Evolutionary conservation across 176 grass and related monocot genomes (phyloP), one percentile per base, ranked within the genome.

Genomic region (Oryza nivara): DNA sequence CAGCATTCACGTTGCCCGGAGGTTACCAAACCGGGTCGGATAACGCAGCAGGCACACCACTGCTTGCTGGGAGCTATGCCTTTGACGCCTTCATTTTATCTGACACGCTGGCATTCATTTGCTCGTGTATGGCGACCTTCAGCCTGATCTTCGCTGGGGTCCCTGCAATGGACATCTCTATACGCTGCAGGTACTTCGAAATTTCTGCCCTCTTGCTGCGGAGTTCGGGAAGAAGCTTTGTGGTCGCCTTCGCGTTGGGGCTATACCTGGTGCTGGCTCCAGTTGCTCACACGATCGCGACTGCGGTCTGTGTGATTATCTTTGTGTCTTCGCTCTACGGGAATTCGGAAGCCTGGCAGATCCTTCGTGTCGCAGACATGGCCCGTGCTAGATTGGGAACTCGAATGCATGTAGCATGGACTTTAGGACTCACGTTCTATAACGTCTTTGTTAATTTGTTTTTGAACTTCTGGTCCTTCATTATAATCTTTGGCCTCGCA

Each of bases 401-500:
- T 74, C 45, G 2, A 49, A 0, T 3, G 23, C 3, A n/a, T 73
- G 20, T 47, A 15, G 2, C 1, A 15, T 48, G 70, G 35, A 35
- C 35, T 35, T 35, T 4, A 4, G 35, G 35, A 35, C 35, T 35
- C 35, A 35, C 35, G 35, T 35, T 35, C 35, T 35, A 35, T 35
- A 35, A 35, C 35, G 35, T 35, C 4, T 35, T 35, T 35, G 35
- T 35, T 35, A 35, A 35, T 35, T 3, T 35, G 35, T 35, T 35
- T 3, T 5, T 35, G 4, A 35, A 35, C 35, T 73, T 47, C 70
- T 48, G 70, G 41, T 73, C 70, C 70, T 48, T 73, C 43, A 2
- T 73, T 14, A 25, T 73, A 48, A 73, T 73, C 20, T 73, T 73
- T 22, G 70, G 70, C n/a, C 43, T 73, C 20, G 44, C 70, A 48